Evolutionary conservation across 768 basidiomycete genomes (phyloP), one percentile per base, ranked within the genome.

Genomic region (Rhizopogon salebrosus): DNA sequence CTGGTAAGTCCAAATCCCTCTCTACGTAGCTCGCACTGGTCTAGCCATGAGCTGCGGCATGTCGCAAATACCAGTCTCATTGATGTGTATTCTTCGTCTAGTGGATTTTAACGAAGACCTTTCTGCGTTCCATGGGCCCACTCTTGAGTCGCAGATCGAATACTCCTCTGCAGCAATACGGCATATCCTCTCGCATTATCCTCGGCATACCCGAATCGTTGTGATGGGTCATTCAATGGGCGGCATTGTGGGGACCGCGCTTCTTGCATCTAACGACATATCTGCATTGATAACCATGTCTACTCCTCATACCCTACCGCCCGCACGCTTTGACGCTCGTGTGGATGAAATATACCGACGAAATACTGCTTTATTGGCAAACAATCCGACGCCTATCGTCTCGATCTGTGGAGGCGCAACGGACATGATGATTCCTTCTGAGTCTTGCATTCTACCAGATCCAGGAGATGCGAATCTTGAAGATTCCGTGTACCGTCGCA

Each of bases 51-150:
- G 7, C 29, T 51, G 3, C 40, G 51, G 51, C 38, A 36, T 35
- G 3, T 48, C 22, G 27, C 23, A 13, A 16, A 3, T 24, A 22
- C 35, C 20, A 60, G 11, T 31, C 13, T 20, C 9, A 16, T 38
- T 34, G 23, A 38, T 36, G 35, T 4, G 46, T 31, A 34, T 46
- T 6, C 16, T 53, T 36, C 11, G 6, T 51, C 13, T 60, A 91
- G 93, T 92, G 61, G 95, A 98, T 64, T 95, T 93, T 74, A 97
- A 98, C 62, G 97, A 98, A 69, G 97, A 98, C 61, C 81, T 98
- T 31, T 94, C 93, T 8, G 97, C 97, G 0, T 90, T 98, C 60
- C 92, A 98, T 70, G 92, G 92, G 0, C 79, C 87, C 0, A 98
- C 95, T 0, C 76, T 98, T 10, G 79, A 85, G 54, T 81, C 90